A percentile compares a stretch with the other conserved stretches of the same genome.
These are phyloP conservation scores for Huntiella decipiens DNA, from an alignment of 2,329 filamentous ascomycete species.

Conservation along the genomic window DNA sequence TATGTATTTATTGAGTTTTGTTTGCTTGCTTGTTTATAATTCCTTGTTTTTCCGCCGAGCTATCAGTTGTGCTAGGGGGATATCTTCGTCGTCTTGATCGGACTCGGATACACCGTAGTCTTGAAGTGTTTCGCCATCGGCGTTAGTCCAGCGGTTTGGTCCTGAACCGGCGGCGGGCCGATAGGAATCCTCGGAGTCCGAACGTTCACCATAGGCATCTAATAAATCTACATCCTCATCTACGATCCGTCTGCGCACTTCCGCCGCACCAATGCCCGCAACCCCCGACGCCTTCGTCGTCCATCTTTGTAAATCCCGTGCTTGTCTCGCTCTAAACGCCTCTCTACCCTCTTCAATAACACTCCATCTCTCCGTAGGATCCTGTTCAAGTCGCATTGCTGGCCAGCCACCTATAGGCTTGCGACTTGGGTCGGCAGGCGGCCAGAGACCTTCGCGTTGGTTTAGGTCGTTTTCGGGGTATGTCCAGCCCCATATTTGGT, in stretches of 20 bases:
- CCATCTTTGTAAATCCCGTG: conserved; percentile 25
- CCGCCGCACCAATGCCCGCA: conserved; percentile 32
- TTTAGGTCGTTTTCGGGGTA: conserved; percentile 69
- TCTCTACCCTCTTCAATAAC: conserved; percentile 25
- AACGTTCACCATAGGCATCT: conserved; percentile 24
- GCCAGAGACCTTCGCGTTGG: conserved; percentile 39
- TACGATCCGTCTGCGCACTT: conserved; percentile 12
- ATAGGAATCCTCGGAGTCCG: conserved; percentile 30
- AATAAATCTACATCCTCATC: conserved; percentile 26
- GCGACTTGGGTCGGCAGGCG: conserved; percentile 44
- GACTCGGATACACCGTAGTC: conserved; percentile 64
- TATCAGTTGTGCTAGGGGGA: conserved; percentile 52
- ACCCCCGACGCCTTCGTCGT: conserved; percentile 25
- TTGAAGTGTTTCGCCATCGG: conserved; percentile 52
- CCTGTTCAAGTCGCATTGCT: conserved; percentile 15
- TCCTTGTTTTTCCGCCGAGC: conserved; percentile 26
- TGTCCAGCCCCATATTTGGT: conserved; percentile 26
- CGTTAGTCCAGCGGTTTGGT: conserved; percentile 41
- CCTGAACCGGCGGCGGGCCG: too few species aligned
- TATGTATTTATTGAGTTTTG: neutral
- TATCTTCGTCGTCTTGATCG: conserved; percentile 30
- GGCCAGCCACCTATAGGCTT: conserved; percentile 26
- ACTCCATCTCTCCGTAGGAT: conserved; percentile 15
- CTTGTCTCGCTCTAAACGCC: conserved; percentile 31
- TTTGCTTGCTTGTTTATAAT: conserved; percentile 1